phyloP scores from a whole-genome alignment of 2,329 filamentous ascomycete species.

The Lasiodiplodia citricola region DNA sequence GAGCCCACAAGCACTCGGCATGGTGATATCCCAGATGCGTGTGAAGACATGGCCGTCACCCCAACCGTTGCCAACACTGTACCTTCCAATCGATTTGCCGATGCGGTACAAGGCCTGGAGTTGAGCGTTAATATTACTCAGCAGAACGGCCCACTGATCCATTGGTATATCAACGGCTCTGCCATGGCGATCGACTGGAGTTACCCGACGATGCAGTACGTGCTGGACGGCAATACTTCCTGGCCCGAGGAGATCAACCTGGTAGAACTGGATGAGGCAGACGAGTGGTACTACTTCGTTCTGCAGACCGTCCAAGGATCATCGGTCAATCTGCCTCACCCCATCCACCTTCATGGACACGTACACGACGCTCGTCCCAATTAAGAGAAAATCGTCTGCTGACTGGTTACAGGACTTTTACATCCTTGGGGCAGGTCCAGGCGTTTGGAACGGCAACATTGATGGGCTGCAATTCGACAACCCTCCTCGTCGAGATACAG shows the following conservation, averaged over 20 bases:
- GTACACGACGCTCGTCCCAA: not conserved
- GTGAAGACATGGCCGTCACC: constrained; percentile 45
- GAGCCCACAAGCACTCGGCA: constrained; percentile 36
- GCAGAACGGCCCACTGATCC: constrained; percentile 36
- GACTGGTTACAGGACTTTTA: constrained; percentile 33
- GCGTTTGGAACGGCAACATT: constrained; percentile 4
- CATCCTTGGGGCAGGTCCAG: constrained; percentile 18
- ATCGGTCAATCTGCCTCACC: constrained; percentile 31
- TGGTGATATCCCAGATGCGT: constrained; percentile 42
- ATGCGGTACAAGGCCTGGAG: constrained; percentile 27
- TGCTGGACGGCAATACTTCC: constrained; percentile 37
- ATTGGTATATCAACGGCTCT: constrained; percentile 47
- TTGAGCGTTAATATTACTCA: constrained; percentile 27
- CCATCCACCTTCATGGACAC: constrained; percentile 25
- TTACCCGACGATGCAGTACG: constrained; percentile 44
- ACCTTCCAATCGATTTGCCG: not conserved
- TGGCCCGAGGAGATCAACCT: constrained; percentile 28
- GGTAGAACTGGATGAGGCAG: constrained; percentile 35
- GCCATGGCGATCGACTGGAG: constrained; percentile 44
- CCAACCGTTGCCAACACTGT: constrained; percentile 33
- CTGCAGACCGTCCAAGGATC: constrained; percentile 46
- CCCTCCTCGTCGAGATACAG: constrained; percentile 44
- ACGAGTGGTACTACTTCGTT: constrained; percentile 54
- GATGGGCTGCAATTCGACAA: constrained; percentile 31
- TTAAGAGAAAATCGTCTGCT: constrained; percentile 32